Base-by-base conservation (phyloP, 345 rosid genomes). In the Barbarea vulgaris region DNA sequence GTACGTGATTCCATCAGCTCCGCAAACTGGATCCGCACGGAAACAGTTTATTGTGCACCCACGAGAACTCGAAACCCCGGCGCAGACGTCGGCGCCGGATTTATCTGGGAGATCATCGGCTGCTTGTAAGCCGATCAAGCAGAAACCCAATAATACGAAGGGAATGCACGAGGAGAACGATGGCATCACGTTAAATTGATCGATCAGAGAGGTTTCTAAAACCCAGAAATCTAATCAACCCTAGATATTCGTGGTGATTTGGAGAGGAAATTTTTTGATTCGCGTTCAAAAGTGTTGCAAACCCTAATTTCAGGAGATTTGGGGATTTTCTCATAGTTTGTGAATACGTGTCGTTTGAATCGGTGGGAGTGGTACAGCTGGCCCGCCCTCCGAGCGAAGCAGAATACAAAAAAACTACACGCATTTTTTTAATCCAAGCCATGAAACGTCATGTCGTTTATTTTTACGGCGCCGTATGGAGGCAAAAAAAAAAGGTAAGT, bases 11-110 rank as follows among this genome's bases (percentile, higher is more conserved):
- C 96, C 99, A 71, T 92, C 82, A 8, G 71, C 85, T 50, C 98
- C 98, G 41, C 99, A 95, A 9, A 92, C 98, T 1, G 94, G 99
- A 51, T 92, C 96, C 37, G 91, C 79, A 11, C 93, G 83, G 74
- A 95, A 92, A 77, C 99, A 95, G 47, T 78, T 92, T 25, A 92
- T 69, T 8, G 99, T 87, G 42, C 97, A 95, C 7, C 81, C 75
- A 2, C 59, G 58, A 7, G 85, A 81, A 28, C 34, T 67, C 31
- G 67, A 14, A 25, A 57, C 21, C 11, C 83, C 27, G 1, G 70
- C 17, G 83, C 96, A 95, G 0, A 72, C 54, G 36, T 77, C 91
- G 25, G 50, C 80, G 9, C 48, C 19, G 25, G 72, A 55, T 21
- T 50, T 7, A 4, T 44, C 48, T 17, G 56, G 74, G 28, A 60